phyloP scores from a whole-genome alignment of 2,329 filamentous ascomycete genomes.

The Pyricularia grisea region DNA sequence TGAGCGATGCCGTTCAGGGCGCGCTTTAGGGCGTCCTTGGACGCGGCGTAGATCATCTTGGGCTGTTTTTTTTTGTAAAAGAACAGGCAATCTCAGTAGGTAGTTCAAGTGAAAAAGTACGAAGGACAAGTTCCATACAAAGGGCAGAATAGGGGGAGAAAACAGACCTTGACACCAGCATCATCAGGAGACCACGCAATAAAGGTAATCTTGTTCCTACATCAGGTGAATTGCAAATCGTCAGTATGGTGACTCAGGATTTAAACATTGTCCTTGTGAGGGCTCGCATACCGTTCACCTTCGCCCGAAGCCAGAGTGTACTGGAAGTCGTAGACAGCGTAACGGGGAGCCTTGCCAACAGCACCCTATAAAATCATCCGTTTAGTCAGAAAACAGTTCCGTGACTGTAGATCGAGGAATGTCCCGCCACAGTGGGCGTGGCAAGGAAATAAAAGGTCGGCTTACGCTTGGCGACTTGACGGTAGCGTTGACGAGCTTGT shows the following conservation, averaged over 20 bases:
- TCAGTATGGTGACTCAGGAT: neutral
- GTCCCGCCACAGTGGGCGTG: neutral
- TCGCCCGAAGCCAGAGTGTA: slow-evolving; percentile 65
- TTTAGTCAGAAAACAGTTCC: slow-evolving; percentile 1
- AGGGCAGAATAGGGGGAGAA: neutral
- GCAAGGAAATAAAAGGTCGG: neutral
- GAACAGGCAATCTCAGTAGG: neutral
- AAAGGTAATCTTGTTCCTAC: slow-evolving; percentile 69
- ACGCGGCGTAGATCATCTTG: slow-evolving; percentile 87
- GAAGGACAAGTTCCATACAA: neutral
- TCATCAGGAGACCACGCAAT: slow-evolving; percentile 76
- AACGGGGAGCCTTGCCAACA: slow-evolving; percentile 60
- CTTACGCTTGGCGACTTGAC: slow-evolving; percentile 36
- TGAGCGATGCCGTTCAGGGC: slow-evolving; percentile 64
- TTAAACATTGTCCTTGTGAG: neutral
- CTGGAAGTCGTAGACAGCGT: slow-evolving; percentile 79
- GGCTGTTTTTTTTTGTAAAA: slow-evolving; percentile 35
- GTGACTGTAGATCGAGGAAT: neutral
- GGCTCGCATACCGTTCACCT: slow-evolving; percentile 50
- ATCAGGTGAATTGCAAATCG: neutral
- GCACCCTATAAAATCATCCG: slow-evolving; percentile 36
- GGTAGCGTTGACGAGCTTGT: slow-evolving; percentile 66
- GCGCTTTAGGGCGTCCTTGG: slow-evolving; percentile 79
- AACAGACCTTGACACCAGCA: slow-evolving; percentile 64
- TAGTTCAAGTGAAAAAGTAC: slow-evolving; percentile 9